A percentile compares a stretch with the other conserved stretches of the same genome.
These are phyloP conservation scores for Mortierella sp. DNA, from an alignment of 371 early-diverging fungal species.

Conservation along the genomic window DNA sequence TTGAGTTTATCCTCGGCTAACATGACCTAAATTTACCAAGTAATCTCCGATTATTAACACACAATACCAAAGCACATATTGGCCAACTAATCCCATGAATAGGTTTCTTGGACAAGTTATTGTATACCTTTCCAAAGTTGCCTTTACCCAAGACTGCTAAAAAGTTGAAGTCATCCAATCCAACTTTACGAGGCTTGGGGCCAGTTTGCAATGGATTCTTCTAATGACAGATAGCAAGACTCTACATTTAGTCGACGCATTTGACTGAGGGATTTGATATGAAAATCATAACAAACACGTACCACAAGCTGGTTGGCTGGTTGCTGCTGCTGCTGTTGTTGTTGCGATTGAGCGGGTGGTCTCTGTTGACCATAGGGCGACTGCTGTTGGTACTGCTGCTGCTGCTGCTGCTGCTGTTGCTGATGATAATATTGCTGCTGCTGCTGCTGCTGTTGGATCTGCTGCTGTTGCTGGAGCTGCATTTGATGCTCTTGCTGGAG, in stretches of 20 bases:
- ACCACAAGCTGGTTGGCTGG: constrained; percentile 25
- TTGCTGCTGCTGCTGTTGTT: constrained; percentile 50
- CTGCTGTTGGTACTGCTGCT: constrained; percentile 37
- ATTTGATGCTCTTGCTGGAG: constrained; percentile 34
- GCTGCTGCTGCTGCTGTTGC: constrained; percentile 50
- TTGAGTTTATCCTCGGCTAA: constrained; percentile 90
- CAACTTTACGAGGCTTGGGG: constrained; percentile 59
- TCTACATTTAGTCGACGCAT: not conserved
- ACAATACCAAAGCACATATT: not conserved
- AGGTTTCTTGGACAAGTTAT: not conserved
- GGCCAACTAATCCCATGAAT: not conserved
- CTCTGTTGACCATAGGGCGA: constrained; percentile 10
- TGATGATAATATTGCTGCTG: constrained; percentile 51
- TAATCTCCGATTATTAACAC: not conserved
- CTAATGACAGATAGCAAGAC: not conserved
- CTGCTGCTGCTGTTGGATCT: constrained; percentile 41
- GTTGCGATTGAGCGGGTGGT: constrained; percentile 11
- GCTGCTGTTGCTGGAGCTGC: constrained; percentile 50
- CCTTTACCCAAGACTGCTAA: constrained; percentile 96
- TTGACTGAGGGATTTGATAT: constrained; percentile 13
- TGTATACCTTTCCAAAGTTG: constrained; percentile 94
- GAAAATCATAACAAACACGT: not conserved
- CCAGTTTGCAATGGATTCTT: constrained; percentile 31
- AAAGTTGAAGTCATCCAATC: constrained; percentile 87
- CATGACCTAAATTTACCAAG: constrained; percentile 77